A percentile compares a stretch with the other conserved stretches of the same genome.
phyloP scores from a whole-genome alignment of 495 filamentous ascomycete species.

The Neurospora tetraspora region DNA sequence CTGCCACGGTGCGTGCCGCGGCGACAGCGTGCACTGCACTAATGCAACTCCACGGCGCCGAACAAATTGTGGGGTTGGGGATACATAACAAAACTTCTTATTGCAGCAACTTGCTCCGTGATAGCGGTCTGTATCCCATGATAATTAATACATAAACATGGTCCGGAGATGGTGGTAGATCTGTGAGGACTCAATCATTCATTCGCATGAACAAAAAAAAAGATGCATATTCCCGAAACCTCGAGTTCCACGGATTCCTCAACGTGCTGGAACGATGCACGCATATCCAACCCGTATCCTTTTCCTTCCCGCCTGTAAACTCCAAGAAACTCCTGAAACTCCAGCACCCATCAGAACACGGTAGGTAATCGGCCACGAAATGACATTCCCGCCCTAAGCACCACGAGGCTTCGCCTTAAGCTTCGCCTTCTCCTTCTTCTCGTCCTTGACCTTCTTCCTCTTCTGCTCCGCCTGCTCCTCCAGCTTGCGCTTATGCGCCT shows the following conservation, averaged over 20 bases:
- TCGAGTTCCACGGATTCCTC: neutral
- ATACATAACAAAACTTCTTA: neutral
- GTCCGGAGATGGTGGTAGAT: neutral
- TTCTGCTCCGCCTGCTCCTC: conserved; percentile 81
- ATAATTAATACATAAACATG: neutral
- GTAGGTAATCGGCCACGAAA: neutral
- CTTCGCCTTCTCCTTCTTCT: conserved; percentile 87
- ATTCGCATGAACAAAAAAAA: neutral
- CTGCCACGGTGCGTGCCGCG: neutral
- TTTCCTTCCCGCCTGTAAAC: neutral
- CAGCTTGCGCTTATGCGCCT: conserved; percentile 78
- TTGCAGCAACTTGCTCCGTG: neutral
- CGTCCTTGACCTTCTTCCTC: conserved; percentile 89
- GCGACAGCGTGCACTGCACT: neutral
- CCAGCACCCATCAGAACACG: neutral
- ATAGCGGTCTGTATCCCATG: neutral
- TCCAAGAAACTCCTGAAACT: neutral
- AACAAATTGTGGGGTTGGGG: neutral
- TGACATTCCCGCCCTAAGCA: conserved; percentile 3
- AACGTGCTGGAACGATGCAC: neutral
- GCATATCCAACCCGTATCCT: neutral
- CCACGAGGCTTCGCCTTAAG: conserved; percentile 70
- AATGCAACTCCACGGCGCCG: neutral
- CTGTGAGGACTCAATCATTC: neutral
- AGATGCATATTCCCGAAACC: neutral